Evolutionary conservation across 2,329 filamentous ascomycete species (phyloP), one percentile per base, ranked within the genome.

Genomic region (Biscogniauxia sp.): DNA sequence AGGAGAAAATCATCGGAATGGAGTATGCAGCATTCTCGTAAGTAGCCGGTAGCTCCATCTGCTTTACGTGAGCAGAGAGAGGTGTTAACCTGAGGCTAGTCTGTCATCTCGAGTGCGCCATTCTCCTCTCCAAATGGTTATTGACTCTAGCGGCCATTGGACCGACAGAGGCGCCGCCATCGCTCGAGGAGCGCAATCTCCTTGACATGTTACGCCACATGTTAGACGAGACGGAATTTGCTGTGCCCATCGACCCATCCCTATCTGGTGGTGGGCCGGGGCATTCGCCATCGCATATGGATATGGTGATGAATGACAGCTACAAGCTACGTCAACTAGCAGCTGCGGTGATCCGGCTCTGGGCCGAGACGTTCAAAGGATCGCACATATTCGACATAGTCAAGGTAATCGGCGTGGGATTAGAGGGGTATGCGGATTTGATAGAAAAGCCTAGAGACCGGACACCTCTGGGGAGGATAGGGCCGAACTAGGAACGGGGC

Each of bases 161-260:
- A 11, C 79, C 81, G 0, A 77, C 76, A 26, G 82, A 85, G 53
- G 74, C 79, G 28, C 80, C 82, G 3, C 76, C 79, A 7, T 80
- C 82, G 0, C 70, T 73, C 0, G 84, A 87, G 20, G 84, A 87
- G 67, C 80, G 77, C 66, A 80, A 77, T 54, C 74, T 88, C 2
- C 75, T 87, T 28, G 80, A 84, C 55, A 85, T 81, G 70, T 76
- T 87, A 20, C 79, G 83, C 17, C 79, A 81, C 23, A 84, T 87
- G 79, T 75, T 88, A 11, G 83, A 86, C 65, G 85, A 88, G 72
- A 87, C 84, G 0, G 84, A 87, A 66, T 87, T 86, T 64, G 84
- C 84, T 6, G 83, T 86, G 3, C 83, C 84, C 1, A 80, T 86
- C 51, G 84, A 87, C 55, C 82, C 83, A 2, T 84, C 82, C 2